Percentiles rank a stretch among this genome's conserved stretches.
Conservation (phyloP, 179 eudicot genomes). For the Beta macrorhiza region DNA sequence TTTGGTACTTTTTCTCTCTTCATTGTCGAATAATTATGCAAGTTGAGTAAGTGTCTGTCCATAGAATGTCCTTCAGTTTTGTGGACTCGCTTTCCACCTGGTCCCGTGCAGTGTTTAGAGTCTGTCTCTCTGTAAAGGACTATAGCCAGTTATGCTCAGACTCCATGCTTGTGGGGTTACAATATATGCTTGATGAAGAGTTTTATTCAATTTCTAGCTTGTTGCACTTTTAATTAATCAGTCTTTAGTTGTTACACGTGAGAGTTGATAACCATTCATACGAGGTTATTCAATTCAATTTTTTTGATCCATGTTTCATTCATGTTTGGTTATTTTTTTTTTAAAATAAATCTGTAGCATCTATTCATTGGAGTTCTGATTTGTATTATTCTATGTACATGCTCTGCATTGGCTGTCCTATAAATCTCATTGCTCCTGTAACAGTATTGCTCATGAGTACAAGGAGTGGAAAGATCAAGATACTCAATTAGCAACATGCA, state of each 20-base stretch:
- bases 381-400: not conserved
- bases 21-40: too few species aligned
- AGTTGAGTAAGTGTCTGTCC: not conserved
- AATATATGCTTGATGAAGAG: not conserved
- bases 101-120: too few species aligned
- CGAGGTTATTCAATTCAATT: not conserved
- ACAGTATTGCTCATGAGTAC: slow-evolving; percentile 47
- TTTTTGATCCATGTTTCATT: not conserved
- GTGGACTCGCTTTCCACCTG: too few species aligned
- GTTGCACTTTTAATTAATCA: not conserved
- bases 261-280: not conserved
- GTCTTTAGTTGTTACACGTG: not conserved
- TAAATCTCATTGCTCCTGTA: slow-evolving; percentile 10
- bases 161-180: not conserved
- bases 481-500: slow-evolving; percentile 42
- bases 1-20: too few species aligned
- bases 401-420: not conserved
- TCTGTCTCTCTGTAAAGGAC: not conserved
- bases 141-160: not conserved
- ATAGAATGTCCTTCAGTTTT: too few species aligned
- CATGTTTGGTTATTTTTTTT: not conserved
- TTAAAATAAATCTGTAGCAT: not conserved
- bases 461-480: slow-evolving; percentile 46
- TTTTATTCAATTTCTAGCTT: not conserved
- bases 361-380: not conserved